Base-by-base conservation (phyloP, 352 stramenopile genomes). In the Pilasporangium apinafurcum region DNA sequence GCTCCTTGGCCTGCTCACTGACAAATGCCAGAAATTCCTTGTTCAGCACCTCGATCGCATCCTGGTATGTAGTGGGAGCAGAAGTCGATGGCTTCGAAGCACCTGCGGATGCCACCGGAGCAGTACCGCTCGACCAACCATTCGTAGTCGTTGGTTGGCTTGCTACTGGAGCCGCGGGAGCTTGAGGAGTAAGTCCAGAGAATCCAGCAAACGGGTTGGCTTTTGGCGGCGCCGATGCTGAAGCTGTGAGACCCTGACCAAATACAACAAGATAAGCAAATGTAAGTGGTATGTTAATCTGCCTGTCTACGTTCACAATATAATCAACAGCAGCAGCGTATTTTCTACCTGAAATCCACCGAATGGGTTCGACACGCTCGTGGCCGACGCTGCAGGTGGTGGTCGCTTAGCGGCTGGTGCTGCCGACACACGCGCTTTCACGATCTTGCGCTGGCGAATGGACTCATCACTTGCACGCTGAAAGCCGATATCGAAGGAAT, bases 31-130 rank as follows among this genome's bases (percentile, higher is more conserved):
- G 47, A 34, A 94, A 94, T 34, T 70, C 75, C 48, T 86, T 85
- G 54, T 94, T 94, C 2, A 94, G 68, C 35, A 62, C 53, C 45
- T 87, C 74, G 24, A 92, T 92, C n/a, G 73, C 79, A 37, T 87
- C 62, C 31, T 86, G 68, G 48, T 87, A 89, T 37, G 8, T 14
- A 32, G 27, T 5, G 17, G 37, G 27, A 13, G 46, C 30, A 16
- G 37, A 22, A 5, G 25, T 24, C 22, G 49, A n/a, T 8, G 46
- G 3, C 1, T 52, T 51, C 6, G 34, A 26, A n/a, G 35, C 12
- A 14, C 20, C 21, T 25, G 37, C 20, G 1, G 37, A 22, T 25
- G 48, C 10, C 10, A 12, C 16, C 16, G 2, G 6, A 26, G 35
- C 26, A 8, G 37, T 12, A 25, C 18, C 6, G 7, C 38, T 33